Percentiles rank a stretch among this genome's conserved stretches.
Evolutionary conservation across 2,329 filamentous ascomycete species (phyloP).

Genomic region (Fusarium sp.): DNA sequence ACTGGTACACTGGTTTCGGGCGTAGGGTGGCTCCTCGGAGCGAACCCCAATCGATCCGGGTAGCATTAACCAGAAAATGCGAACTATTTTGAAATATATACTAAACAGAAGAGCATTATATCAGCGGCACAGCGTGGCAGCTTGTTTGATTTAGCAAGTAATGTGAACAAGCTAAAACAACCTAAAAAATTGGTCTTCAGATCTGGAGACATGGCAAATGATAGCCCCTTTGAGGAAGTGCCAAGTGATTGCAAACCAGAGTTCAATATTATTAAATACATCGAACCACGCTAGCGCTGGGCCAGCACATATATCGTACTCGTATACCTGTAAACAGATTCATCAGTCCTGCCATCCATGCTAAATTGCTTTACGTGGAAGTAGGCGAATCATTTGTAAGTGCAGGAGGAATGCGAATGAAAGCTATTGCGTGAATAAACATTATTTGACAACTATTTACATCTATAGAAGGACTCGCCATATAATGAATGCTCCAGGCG

Average conservation of each 20-base stretch:
- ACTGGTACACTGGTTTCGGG: conserved; percentile 76
- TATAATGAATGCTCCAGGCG: not conserved
- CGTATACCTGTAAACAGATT: too few species aligned
- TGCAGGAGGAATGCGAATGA: too few species aligned
- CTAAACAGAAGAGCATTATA: too few species aligned
- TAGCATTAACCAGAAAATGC: conserved; percentile 11
- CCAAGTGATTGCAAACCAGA: not conserved
- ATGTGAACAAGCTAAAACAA: too few species aligned
- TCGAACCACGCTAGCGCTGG: too few species aligned
- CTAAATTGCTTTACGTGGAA: not conserved
- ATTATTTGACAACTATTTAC: not conserved
- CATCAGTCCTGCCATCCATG: not conserved
- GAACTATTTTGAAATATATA: not conserved
- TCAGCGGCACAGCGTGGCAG: too few species aligned
- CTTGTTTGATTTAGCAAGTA: too few species aligned
- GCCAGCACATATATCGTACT: too few species aligned
- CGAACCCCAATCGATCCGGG: conserved; percentile 53
- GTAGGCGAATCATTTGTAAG: not conserved
- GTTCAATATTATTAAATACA: not conserved
- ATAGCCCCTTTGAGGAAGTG: not conserved
- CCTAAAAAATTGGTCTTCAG: too few species aligned
- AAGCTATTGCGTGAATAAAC: not conserved
- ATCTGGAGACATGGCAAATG: not conserved
- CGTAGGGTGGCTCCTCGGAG: conserved; percentile 76
- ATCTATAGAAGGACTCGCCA: not conserved